Evolutionary conservation across 768 basidiomycete genomes (phyloP).

Genomic region (Mycena chlorophos): DNA sequence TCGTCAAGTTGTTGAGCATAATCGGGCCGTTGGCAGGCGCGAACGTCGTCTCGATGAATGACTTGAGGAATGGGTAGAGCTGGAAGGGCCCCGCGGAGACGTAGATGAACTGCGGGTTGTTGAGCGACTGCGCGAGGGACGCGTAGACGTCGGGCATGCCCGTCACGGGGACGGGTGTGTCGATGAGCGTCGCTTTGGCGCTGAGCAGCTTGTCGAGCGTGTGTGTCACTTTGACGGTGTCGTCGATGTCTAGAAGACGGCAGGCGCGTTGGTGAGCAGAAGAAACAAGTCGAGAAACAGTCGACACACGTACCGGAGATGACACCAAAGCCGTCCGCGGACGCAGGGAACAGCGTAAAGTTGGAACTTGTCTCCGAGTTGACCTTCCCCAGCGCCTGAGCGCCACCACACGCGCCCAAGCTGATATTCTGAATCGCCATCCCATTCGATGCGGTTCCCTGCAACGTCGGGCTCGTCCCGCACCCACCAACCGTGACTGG

Average conservation of each 20-base stretch:
- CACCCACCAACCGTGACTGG: slow-evolving; percentile 36
- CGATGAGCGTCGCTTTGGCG: slow-evolving; percentile 40
- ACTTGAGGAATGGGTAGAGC: slow-evolving; percentile 45
- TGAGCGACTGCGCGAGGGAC: slow-evolving; percentile 37
- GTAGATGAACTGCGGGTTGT: slow-evolving; percentile 43
- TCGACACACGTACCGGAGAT: slow-evolving; percentile 41
- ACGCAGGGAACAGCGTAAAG: slow-evolving; percentile 37
- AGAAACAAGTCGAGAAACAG: no score
- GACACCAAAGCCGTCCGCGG: slow-evolving; percentile 41
- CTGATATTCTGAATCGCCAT: slow-evolving; percentile 35
- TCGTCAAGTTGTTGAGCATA: slow-evolving; percentile 39
- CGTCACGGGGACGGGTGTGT: slow-evolving; percentile 40
- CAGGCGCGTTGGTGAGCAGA: background rate
- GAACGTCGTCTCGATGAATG: slow-evolving; percentile 39
- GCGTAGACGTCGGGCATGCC: slow-evolving; percentile 49
- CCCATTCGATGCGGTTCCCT: slow-evolving; percentile 34
- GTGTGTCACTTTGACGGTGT: slow-evolving; percentile 45
- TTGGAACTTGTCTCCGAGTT: slow-evolving; percentile 20
- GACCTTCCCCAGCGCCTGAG: slow-evolving; percentile 22
- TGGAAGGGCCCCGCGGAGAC: slow-evolving; percentile 47
- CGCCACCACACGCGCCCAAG: slow-evolving; percentile 31
- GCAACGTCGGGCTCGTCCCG: slow-evolving; percentile 23
- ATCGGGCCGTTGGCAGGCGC: slow-evolving; percentile 40
- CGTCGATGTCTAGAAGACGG: slow-evolving; percentile 39
- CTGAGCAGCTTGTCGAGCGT: slow-evolving; percentile 36